A percentile compares a stretch with the other conserved stretches of the same genome.
phyloP scores from a whole-genome alignment of 768 basidiomycete genomes.

The Pulveroboletus sp. region DNA sequence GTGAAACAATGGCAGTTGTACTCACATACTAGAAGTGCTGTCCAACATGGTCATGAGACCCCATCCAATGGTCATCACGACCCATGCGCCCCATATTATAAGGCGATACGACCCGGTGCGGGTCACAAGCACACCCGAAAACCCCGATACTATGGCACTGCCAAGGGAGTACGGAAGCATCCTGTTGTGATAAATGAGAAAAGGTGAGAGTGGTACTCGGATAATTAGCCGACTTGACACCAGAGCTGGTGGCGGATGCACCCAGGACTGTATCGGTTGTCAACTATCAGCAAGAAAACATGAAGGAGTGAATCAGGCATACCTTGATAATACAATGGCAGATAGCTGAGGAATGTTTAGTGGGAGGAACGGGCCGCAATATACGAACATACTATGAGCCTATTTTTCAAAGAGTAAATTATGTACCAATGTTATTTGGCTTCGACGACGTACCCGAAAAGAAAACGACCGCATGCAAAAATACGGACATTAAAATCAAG shows the following conservation, averaged over 20 bases:
- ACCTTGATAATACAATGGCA: slow-evolving; percentile 42
- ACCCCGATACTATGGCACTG: slow-evolving; percentile 13
- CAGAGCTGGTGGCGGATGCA: slow-evolving; percentile 32
- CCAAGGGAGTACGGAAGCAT: slow-evolving; percentile 36
- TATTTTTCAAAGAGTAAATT: slow-evolving; percentile 6
- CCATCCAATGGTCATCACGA: slow-evolving; percentile 32
- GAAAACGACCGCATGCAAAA: slow-evolving; percentile 35
- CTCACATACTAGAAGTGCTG: slow-evolving; percentile 29
- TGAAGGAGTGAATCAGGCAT: neutral
- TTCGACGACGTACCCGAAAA: slow-evolving; percentile 26
- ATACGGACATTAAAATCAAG: slow-evolving; percentile 27
- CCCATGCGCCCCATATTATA: slow-evolving; percentile 30
- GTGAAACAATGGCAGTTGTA: neutral
- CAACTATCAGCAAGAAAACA: neutral
- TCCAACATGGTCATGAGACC: slow-evolving; percentile 38
- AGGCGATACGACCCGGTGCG: slow-evolving; percentile 30
- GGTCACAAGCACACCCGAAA: slow-evolving; percentile 26
- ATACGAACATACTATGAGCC: slow-evolving; percentile 24
- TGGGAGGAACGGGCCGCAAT: neutral
- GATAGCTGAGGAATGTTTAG: slow-evolving; percentile 26
- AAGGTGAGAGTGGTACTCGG: neutral
- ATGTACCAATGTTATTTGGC: neutral
- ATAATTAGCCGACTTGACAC: slow-evolving; percentile 24
- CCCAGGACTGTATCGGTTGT: slow-evolving; percentile 30
- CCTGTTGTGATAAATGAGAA: slow-evolving; percentile 17